Evolutionary conservation across 192 early-diverging fungal species (phyloP).

Genomic region (Coemansia sp.): DNA sequence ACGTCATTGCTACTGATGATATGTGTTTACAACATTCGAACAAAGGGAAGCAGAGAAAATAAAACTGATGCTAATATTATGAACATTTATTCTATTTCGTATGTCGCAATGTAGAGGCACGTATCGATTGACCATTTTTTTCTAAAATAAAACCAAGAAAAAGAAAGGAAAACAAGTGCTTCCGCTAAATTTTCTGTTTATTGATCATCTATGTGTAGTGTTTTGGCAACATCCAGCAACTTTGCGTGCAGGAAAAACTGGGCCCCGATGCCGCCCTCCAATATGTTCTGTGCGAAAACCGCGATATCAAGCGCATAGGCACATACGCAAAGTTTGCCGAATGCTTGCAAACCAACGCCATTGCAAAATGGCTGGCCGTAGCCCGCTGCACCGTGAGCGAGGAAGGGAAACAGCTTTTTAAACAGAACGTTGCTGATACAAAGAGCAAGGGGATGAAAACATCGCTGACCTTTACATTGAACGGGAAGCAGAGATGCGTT

Average conservation of each 20-base stretch:
- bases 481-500: conserved; percentile 35
- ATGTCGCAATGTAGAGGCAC: conserved; percentile 13
- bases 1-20: too few species aligned
- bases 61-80: background rate
- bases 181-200: too few species aligned
- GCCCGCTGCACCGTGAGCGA: conserved; percentile 29
- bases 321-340: conserved; percentile 32
- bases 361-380: conserved; percentile 16
- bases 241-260: conserved; percentile 50
- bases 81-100: background rate
- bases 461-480: conserved; percentile 47
- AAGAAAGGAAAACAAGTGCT: background rate
- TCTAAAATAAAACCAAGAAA: background rate
- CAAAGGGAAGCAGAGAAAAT: background rate
- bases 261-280: conserved; percentile 34
- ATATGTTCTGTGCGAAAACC: conserved; percentile 43
- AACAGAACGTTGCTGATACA: conserved; percentile 18
- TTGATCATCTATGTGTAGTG: conserved; percentile 26
- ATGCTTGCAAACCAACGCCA: conserved; percentile 21
- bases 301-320: conserved; percentile 29
- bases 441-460: conserved; percentile 12
- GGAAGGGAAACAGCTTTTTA: conserved; percentile 36
- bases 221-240: conserved; percentile 51
- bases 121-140: background rate
- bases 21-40: too few species aligned